Evolutionary conservation across 805 yeast species (phyloP).

Genomic region (Metschnikowia dekortorum): DNA sequence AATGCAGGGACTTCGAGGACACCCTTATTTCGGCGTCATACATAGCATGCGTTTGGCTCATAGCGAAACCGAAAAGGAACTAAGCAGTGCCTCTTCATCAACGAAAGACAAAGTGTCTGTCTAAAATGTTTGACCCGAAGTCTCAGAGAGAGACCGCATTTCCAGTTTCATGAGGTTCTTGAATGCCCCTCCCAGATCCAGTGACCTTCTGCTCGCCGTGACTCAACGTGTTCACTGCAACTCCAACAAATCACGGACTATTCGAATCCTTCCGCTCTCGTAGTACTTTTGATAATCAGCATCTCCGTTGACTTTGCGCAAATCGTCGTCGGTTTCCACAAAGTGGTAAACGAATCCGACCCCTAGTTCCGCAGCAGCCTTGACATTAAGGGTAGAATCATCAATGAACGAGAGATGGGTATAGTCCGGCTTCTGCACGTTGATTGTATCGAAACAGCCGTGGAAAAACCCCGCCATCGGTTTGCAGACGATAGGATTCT

Average conservation of each 20-base stretch:
- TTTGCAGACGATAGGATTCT: conserved; percentile 72
- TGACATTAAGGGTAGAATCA: conserved; percentile 77
- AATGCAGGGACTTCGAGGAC: no score
- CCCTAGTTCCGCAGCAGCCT: conserved; percentile 67
- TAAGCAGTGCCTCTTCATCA: no score
- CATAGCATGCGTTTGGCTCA: no score
- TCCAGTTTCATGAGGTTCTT: no score
- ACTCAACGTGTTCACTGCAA: not conserved
- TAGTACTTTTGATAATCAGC: conserved; percentile 32
- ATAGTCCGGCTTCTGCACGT: conserved; percentile 34
- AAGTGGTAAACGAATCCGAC: conserved; percentile 70
- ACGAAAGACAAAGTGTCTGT: no score
- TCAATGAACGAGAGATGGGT: conserved; percentile 62
- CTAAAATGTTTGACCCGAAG: no score
- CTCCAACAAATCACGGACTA: not conserved
- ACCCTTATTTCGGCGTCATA: no score
- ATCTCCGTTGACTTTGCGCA: conserved; percentile 26
- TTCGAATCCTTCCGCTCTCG: conserved; percentile 20
- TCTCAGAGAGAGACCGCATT: no score
- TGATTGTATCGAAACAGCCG: conserved; percentile 61
- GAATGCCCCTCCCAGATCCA: no score
- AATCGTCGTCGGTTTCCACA: conserved; percentile 64
- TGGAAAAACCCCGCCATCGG: conserved; percentile 75
- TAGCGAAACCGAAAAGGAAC: no score
- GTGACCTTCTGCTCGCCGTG: no score